phyloP scores from a whole-genome alignment of 1,284 basidiomycete species.

The Ustilago xerochloae region DNA sequence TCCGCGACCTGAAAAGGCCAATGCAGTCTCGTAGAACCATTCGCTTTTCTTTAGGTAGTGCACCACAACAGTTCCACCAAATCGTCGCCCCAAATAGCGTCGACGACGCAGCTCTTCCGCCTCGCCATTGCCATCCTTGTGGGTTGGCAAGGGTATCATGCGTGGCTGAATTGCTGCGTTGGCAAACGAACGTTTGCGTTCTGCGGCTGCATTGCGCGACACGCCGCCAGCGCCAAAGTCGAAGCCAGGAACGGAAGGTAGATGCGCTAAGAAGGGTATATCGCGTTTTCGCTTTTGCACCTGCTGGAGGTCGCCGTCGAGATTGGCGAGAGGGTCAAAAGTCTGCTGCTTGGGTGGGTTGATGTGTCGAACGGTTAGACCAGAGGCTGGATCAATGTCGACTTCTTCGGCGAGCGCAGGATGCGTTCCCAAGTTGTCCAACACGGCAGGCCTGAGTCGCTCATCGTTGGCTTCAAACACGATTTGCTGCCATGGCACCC shows the following conservation, averaged over 20 bases:
- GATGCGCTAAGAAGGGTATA: constrained; percentile 69
- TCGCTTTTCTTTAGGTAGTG: constrained; percentile 96
- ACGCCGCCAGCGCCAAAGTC: constrained; percentile 48
- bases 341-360: constrained; percentile 66
- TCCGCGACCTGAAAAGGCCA: constrained; percentile 83
- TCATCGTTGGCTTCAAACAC: constrained; percentile 65
- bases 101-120: constrained; percentile 73
- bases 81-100: constrained; percentile 58
- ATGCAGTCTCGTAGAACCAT: constrained; percentile 93
- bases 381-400: constrained; percentile 48
- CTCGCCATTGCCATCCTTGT: constrained; percentile 56
- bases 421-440: constrained; percentile 13
- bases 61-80: constrained; percentile 91
- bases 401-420: constrained; percentile 46
- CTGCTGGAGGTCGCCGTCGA: constrained; percentile 10
- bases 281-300: constrained; percentile 20
- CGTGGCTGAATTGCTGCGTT: constrained; percentile 32
- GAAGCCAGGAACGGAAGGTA: constrained; percentile 56
- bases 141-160: constrained; percentile 52
- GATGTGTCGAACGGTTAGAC: constrained; percentile 40
- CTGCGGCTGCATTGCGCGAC: constrained; percentile 34
- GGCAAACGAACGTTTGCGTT: constrained; percentile 40
- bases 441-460: constrained; percentile 45
- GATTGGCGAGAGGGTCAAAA: constrained; percentile 1
- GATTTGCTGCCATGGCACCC: constrained; percentile 60